Conservation (phyloP, 2,329 filamentous ascomycete species). For the Ceratocystis alfenasii region DNA sequence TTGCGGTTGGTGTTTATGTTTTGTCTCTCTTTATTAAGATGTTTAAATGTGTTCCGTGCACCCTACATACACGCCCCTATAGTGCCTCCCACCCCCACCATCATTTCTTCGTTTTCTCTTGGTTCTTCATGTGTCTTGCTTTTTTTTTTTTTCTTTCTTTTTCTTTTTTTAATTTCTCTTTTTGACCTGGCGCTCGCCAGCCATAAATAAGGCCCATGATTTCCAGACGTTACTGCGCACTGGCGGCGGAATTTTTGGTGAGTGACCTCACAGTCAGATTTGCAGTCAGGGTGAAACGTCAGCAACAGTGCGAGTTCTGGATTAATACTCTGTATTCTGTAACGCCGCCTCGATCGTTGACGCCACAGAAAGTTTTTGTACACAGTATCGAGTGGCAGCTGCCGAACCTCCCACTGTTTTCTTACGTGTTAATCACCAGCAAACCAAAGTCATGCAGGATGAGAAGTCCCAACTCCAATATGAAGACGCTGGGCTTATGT, state of each 20-base stretch:
- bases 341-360: neutral
- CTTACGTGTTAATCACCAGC: neutral
- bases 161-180: neutral
- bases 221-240: neutral
- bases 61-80: neutral
- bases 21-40: neutral
- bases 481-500: neutral
- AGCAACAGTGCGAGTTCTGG: neutral
- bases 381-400: neutral
- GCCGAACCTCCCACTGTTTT: neutral
- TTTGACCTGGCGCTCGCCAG: neutral
- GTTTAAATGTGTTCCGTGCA: neutral
- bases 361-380: neutral
- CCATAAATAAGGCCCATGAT: neutral
- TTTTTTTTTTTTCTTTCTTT: neutral
- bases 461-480: neutral
- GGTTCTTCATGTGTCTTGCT: neutral
- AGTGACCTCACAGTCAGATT: neutral
- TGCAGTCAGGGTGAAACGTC: conserved; percentile 5
- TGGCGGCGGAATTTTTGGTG: neutral
- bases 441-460: neutral
- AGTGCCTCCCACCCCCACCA: neutral
- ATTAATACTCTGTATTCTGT: neutral
- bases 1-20: neutral
- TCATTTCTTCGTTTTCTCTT: neutral